Base-by-base conservation (phyloP, 495 filamentous ascomycete species). In the Hypomontagnella monticulosa region DNA sequence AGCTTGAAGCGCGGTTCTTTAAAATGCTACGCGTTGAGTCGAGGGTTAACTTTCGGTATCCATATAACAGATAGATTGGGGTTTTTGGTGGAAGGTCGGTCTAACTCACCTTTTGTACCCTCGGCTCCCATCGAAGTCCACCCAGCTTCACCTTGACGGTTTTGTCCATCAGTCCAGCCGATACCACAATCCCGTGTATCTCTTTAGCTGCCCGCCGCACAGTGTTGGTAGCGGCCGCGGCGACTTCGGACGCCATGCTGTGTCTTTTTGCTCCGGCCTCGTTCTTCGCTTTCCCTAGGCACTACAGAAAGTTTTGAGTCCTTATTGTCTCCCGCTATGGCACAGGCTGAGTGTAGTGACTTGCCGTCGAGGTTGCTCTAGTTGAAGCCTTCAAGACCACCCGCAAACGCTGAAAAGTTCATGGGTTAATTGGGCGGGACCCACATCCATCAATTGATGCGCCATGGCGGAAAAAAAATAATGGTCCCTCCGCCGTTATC, bases 141-240 rank as follows among this genome's bases (percentile, higher is more conserved):
- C 85, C 84, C 7, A 89, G 78, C 32, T 83, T 83, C 51, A 91
- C 89, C 74, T 87, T 91, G 62, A 90, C 87, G 4, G 88, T 89
- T 75, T 86, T 88, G 61, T 81, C 74, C 88, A 91, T 91, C 47
- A 85, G 79, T 14, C 89, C 89, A 0, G 89, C 83, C 32, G 87
- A 88, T 36, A 91, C 82, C 36, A 92, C 89, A 15, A 91, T 85
- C 69, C 80, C 81, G 57, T 80, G 74, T 41, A 82, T 70, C 65
- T 81, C 76, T 53, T 58, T 70, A 19, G 38, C 50, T 34, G 57
- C 53, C 6, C 53, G 63, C 15, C 77, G 73, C 37, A 72, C 71
- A 14, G 71, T 61, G 32, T 58, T 64, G 27, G 50, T 51, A 56
- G 75, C 59, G 10, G 71, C 70, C 9, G 70, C 63, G 20, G 61